Evolutionary conservation across 1,284 basidiomycete genomes (phyloP).

Genomic region (Coniophora puteana): DNA sequence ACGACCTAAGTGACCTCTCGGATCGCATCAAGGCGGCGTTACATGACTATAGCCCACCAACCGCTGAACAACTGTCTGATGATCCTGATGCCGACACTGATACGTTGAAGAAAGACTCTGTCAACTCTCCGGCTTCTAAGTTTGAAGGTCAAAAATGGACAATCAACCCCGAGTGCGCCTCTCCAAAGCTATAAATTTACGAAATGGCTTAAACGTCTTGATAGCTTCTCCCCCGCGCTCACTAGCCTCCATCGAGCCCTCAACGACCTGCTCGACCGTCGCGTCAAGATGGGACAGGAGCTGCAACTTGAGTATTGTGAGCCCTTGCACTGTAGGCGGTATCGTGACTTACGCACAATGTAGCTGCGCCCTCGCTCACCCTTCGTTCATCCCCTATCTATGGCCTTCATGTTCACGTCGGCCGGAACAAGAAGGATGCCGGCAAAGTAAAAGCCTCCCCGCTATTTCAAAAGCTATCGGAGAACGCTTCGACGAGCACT

Average conservation of each 20-base stretch:
- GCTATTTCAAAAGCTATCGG: slow-evolving; percentile 54
- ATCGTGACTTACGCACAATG: slow-evolving; percentile 4
- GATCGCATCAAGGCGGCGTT: slow-evolving; percentile 58
- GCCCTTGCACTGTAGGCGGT: slow-evolving; percentile 11
- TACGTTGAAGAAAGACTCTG: slow-evolving; percentile 13
- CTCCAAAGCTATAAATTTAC: slow-evolving; percentile 3
- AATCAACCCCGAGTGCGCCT: slow-evolving; percentile 68
- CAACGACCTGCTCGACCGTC: slow-evolving; percentile 39
- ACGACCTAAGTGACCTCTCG: slow-evolving; percentile 53
- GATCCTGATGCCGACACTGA: slow-evolving; percentile 21
- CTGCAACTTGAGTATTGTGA: slow-evolving; percentile 56
- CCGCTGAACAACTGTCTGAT: slow-evolving; percentile 13
- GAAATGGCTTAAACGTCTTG: slow-evolving; percentile 2
- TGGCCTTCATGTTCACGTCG: slow-evolving; percentile 74
- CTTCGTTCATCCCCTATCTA: slow-evolving; percentile 63
- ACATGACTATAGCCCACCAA: slow-evolving; percentile 31
- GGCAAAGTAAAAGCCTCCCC: slow-evolving; percentile 41
- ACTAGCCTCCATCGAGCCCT: slow-evolving; percentile 49
- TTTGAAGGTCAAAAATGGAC: slow-evolving; percentile 42
- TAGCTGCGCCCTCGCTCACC: slow-evolving; percentile 69
- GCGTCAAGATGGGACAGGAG: slow-evolving; percentile 49
- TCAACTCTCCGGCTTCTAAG: slow-evolving; percentile 10
- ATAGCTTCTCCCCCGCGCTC: slow-evolving; percentile 69
- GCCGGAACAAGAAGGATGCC: slow-evolving; percentile 57
- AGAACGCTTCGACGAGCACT: slow-evolving; percentile 61